A percentile compares a stretch with the other conserved stretches of the same genome.
These are phyloP conservation scores for Trypanosoma lewisi DNA, from an alignment of 208 protist genomes.

Conservation along the genomic window DNA sequence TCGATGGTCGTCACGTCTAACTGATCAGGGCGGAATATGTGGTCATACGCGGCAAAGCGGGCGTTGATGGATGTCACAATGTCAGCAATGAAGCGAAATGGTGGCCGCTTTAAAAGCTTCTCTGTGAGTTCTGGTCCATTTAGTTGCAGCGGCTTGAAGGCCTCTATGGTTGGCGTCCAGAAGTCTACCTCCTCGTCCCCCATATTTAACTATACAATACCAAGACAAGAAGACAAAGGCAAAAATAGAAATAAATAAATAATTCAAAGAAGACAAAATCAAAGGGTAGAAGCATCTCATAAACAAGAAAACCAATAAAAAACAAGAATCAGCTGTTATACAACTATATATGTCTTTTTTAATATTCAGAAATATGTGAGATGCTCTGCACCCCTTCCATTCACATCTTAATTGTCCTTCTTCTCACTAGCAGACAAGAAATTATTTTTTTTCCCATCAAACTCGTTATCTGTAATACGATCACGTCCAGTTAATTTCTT, in stretches of 20 bases:
- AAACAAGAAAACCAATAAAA: neutral
- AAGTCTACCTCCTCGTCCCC: conserved; percentile 44
- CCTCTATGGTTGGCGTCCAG: conserved; percentile 73
- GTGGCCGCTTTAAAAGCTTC: conserved; percentile 85
- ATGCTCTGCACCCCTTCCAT: neutral
- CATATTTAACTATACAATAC: conserved; percentile 10
- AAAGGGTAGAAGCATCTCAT: neutral
- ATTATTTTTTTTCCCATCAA: neutral
- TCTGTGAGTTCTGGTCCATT: conserved; percentile 63
- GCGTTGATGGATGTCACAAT: conserved; percentile 74
- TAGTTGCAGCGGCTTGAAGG: conserved; percentile 74
- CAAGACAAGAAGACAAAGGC: conserved; percentile 5
- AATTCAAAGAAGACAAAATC: neutral
- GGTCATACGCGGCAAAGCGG: conserved; percentile 66
- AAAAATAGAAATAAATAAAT: conserved; percentile 14
- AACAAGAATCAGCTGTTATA: neutral
- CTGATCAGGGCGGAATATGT: conserved; percentile 63
- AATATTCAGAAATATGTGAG: neutral
- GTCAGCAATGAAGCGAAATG: conserved; percentile 92
- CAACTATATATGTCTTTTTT: neutral
- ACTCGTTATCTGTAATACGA: conserved; percentile 25
- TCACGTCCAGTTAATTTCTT: conserved; percentile 65
- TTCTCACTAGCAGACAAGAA: neutral
- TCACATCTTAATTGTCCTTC: neutral
- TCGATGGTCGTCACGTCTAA: conserved; percentile 55